These are phyloP conservation scores for Nothomitra cinnamomea DNA, from an alignment of 2,329 filamentous ascomycete species.

Conservation along the genomic window DNA sequence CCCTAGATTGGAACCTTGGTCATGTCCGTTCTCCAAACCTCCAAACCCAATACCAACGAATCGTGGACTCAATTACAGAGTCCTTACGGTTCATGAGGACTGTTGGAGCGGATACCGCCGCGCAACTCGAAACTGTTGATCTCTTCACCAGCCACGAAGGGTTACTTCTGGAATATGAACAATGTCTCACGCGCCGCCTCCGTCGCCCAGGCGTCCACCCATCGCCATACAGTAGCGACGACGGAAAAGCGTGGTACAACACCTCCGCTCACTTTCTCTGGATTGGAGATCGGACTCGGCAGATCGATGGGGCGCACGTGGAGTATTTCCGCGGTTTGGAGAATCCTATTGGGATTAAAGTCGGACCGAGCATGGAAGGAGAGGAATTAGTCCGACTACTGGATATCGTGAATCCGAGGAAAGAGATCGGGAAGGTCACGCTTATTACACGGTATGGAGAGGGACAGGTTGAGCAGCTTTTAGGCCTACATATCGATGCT, in stretches of 20 bases:
- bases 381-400: conserved; percentile 65
- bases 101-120: conserved; percentile 72
- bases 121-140: conserved; percentile 78
- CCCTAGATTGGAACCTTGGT: conserved; percentile 85
- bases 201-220: conserved; percentile 36
- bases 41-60: conserved; percentile 70
- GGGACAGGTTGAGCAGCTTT: conserved; percentile 52
- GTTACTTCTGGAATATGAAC: conserved; percentile 84
- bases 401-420: conserved; percentile 64
- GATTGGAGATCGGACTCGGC: conserved; percentile 92
- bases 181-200: conserved; percentile 63
- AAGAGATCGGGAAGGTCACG: conserved; percentile 83
- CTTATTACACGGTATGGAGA: conserved; percentile 92
- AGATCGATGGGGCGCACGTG: conserved; percentile 83
- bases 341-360: conserved; percentile 93
- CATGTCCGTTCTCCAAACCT: conserved; percentile 74
- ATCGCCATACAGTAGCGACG: conserved; percentile 13
- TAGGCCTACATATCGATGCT: conserved; percentile 74
- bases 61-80: conserved; percentile 75
- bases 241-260: conserved; percentile 61
- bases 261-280: conserved; percentile 95
- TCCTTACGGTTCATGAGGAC: conserved; percentile 89
- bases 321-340: conserved; percentile 95
- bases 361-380: conserved; percentile 68
- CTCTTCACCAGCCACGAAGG: conserved; percentile 94